Conservation (phyloP, 495 filamentous ascomycete genomes). For the Rusavskia elegans region DNA sequence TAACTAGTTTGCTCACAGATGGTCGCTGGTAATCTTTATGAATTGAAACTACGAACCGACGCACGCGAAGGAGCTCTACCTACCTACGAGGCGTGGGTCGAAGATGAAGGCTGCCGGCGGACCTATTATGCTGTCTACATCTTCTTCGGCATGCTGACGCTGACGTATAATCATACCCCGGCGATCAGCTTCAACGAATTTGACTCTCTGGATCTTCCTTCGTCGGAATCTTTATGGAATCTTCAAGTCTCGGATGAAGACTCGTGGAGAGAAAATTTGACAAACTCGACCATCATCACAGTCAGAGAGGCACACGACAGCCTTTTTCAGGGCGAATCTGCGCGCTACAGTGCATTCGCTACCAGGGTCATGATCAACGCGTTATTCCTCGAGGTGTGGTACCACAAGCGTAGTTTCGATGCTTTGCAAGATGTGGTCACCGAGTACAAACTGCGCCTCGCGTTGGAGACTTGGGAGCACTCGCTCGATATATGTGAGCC, state of each 20-base stretch:
- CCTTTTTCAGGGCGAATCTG: constrained; percentile 80
- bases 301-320: constrained; percentile 90
- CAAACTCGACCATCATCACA: constrained; percentile 54
- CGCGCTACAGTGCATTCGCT: constrained; percentile 92
- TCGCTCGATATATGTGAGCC: constrained; percentile 88
- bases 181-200: constrained; percentile 97
- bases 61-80: constrained; percentile 64
- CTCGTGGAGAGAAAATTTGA: constrained; percentile 63
- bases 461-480: constrained; percentile 95
- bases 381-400: constrained; percentile 96
- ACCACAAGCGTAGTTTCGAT: constrained; percentile 92
- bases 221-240: constrained; percentile 91
- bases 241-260: constrained; percentile 64
- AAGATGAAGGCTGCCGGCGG: constrained; percentile 88
- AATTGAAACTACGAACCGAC: constrained; percentile 81
- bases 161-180: constrained; percentile 96
- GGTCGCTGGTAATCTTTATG: constrained; percentile 94
- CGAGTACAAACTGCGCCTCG: constrained; percentile 93
- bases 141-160: constrained; percentile 90
- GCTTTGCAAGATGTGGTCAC: constrained; percentile 92
- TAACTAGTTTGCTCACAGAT: constrained; percentile 32
- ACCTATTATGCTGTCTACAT: constrained; percentile 99
- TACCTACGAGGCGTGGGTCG: constrained; percentile 82
- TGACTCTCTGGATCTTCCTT: constrained; percentile 80
- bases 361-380: constrained; percentile 98